A percentile compares a stretch with the other conserved stretches of the same genome.
phyloP scores from a whole-genome alignment of 495 filamentous ascomycete species.

The Lasiosphaeris hirsuta region DNA sequence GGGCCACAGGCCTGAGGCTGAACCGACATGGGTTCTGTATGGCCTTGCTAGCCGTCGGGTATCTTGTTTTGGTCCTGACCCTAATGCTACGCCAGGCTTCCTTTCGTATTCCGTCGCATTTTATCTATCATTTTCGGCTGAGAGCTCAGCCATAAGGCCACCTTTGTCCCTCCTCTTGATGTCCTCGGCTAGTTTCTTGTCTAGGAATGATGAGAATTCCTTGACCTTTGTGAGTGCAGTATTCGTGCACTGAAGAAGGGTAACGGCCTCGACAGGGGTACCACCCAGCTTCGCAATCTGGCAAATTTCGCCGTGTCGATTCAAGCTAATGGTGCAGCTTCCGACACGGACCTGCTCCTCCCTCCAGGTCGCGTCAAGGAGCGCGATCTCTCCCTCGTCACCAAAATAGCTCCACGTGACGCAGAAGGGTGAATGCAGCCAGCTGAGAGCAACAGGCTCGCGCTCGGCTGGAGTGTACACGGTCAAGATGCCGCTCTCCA shows the following conservation, averaged over 20 bases:
- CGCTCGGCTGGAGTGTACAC: slow-evolving; percentile 80
- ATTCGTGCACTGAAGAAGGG: slow-evolving; percentile 64
- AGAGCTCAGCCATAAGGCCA: slow-evolving; percentile 72
- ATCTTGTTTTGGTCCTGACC: slow-evolving; percentile 21
- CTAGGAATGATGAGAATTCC: slow-evolving; percentile 68
- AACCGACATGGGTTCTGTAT: neutral
- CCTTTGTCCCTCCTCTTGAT: slow-evolving; percentile 68
- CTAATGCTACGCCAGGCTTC: neutral
- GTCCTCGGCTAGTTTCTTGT: slow-evolving; percentile 71
- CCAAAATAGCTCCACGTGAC: slow-evolving; percentile 81
- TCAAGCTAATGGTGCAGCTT: slow-evolving; percentile 80
- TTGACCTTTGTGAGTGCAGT: slow-evolving; percentile 73
- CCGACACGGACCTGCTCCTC: slow-evolving; percentile 87
- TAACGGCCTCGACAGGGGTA: slow-evolving; percentile 70
- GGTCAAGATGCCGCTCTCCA: slow-evolving; percentile 75
- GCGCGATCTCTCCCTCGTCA: slow-evolving; percentile 53
- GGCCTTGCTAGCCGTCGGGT: slow-evolving; percentile 18
- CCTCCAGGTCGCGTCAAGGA: slow-evolving; percentile 73
- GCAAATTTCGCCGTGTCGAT: slow-evolving; percentile 86
- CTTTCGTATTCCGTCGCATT: neutral
- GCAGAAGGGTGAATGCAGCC: slow-evolving; percentile 86
- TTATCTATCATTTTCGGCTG: slow-evolving; percentile 76
- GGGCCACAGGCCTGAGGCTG: too few species aligned
- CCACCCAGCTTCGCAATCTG: slow-evolving; percentile 87
- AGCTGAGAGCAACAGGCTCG: slow-evolving; percentile 81